Evolutionary conservation across 2,329 filamentous ascomycete genomes (phyloP).

Genomic region (Colletotrichum karsti): DNA sequence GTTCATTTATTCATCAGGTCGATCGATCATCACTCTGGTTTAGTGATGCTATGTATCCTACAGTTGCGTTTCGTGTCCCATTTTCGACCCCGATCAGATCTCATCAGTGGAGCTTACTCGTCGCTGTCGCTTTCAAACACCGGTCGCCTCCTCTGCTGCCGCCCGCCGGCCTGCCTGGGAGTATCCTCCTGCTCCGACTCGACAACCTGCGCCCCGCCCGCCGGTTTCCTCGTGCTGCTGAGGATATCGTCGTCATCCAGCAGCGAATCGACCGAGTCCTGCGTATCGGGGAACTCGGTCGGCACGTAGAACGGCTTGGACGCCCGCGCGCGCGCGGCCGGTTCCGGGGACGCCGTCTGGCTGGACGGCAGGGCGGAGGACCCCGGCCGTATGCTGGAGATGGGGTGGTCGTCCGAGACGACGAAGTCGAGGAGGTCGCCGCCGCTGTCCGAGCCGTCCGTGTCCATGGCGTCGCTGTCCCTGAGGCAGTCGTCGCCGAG

Average conservation of each 20-base stretch:
- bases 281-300: conserved; percentile 46
- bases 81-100: background rate
- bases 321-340: conserved; percentile 31
- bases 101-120: background rate
- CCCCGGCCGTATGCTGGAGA: conserved; percentile 40
- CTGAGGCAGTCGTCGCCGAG: conserved; percentile 60
- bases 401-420: conserved; percentile 54
- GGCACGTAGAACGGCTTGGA: conserved; percentile 47
- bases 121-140: conserved; percentile 36
- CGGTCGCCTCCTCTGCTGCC: conserved; percentile 19
- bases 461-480: conserved; percentile 55
- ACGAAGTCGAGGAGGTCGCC: conserved; percentile 66
- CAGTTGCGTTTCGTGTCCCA: background rate
- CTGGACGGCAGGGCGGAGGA: conserved; percentile 33
- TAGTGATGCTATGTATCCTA: background rate
- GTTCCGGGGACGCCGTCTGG: conserved; percentile 37
- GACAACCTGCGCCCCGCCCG: background rate
- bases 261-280: conserved; percentile 43
- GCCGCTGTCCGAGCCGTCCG: conserved; percentile 57
- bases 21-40: background rate
- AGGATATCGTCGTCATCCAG: conserved; percentile 13
- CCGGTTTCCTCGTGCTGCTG: background rate
- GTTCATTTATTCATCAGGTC: conserved; percentile 14
- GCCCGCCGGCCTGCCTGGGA: background rate
- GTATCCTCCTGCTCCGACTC: conserved; percentile 19